Base-by-base conservation (phyloP, 768 basidiomycete genomes). In the Termitomyces sp. region DNA sequence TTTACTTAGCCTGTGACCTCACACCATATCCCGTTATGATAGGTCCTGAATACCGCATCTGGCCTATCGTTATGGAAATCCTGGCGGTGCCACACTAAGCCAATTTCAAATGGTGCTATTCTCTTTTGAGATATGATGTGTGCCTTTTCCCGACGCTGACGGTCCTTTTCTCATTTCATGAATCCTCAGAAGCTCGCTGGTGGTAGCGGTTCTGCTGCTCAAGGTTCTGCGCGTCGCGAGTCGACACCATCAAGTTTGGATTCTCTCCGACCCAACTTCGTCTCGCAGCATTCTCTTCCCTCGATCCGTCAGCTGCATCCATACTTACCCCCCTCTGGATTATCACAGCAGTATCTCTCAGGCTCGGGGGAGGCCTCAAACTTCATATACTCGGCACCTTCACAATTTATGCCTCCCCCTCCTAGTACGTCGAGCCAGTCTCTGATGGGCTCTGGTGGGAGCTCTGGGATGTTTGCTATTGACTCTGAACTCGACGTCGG, bases 261-360 rank as follows among this genome's bases (percentile, higher is more conserved):
- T 60, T 55, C 62, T 23, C 53, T 63, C 15, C 56, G 62, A 26
- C 26, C 57, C 15, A 64, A 54, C 28, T 63, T 66, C 49, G 49
- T 70, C 68, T 45, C 62, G 28, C 72, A 71, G 38, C 72, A 72
- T 3, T 73, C 74, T 48, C 74, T 89, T 28, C 87, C 87, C 4
- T 82, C 87, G 50, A 88, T 89, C 64, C 82, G 82, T 50, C 81
- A 85, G 35, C 73, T 89, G 23, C 84, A 87, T 66, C 84, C 83
- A 30, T 83, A 82, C 68, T 78, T 85, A 21, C 79, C 81, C 3
- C 80, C 79, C n/a, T 72, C 84, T 8, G 74, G 75, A n/a, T 65
- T 72, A 58, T 60, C 67, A 9, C 70, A 70, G 50, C 66, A 70
- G 50, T 65, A 64, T 44, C 62, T 50, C 40, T 40, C 61, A 31